These are phyloP conservation scores for Venustampulla echinocandica DNA, from an alignment of 495 filamentous ascomycete species.

Conservation along the genomic window DNA sequence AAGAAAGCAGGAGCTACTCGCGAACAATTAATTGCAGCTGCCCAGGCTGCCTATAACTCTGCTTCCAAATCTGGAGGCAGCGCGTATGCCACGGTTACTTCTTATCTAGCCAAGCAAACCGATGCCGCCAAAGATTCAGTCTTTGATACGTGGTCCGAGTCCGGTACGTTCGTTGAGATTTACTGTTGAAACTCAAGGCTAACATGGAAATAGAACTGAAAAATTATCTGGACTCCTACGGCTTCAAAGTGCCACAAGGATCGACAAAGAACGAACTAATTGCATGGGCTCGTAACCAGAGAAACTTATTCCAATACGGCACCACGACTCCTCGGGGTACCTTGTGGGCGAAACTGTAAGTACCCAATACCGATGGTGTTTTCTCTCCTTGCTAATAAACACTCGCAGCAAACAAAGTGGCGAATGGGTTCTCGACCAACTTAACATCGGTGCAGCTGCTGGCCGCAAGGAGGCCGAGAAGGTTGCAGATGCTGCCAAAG, in stretches of 20 bases:
- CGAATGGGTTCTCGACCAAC: conserved; percentile 31
- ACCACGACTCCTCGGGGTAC: conserved; percentile 57
- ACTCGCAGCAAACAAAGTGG: too few relatives aligned
- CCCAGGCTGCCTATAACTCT: conserved; percentile 58
- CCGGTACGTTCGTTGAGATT: conserved; percentile 18
- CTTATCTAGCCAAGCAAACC: conserved; percentile 60
- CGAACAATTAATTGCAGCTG: conserved; percentile 64
- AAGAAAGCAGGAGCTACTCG: conserved; percentile 58
- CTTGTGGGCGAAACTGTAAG: conserved; percentile 50
- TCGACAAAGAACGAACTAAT: conserved; percentile 54
- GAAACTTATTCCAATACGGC: conserved; percentile 70
- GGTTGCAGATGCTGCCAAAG: conserved; percentile 18
- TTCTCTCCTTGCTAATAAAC: not conserved
- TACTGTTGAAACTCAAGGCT: conserved; percentile 3
- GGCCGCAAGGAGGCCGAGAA: conserved; percentile 48
- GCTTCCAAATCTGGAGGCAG: conserved; percentile 59
- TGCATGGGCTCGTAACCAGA: conserved; percentile 60
- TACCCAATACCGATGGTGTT: not conserved
- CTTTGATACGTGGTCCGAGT: conserved; percentile 76
- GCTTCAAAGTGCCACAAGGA: conserved; percentile 64
- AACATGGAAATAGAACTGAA: conserved; percentile 50
- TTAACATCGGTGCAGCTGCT: conserved; percentile 53
- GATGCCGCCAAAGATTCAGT: conserved; percentile 56
- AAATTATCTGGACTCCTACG: conserved; percentile 72
- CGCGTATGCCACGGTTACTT: conserved; percentile 66